phyloP scores from a whole-genome alignment of 352 stramenopile species.

The Saprolegnia diclina region DNA sequence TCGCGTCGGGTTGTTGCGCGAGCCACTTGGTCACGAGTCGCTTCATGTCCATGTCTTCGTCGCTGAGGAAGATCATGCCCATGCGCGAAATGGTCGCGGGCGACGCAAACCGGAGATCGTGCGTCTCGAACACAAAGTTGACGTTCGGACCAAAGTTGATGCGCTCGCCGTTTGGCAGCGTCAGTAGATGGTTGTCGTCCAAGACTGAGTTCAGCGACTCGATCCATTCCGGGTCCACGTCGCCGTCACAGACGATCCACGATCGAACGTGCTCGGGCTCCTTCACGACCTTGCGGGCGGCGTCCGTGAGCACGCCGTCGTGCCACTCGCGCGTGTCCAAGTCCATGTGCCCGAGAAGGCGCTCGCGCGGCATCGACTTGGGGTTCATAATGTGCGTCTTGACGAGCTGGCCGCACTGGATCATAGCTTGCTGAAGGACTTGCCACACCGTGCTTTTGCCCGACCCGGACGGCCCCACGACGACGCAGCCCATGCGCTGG shows the following conservation, averaged over 20 bases:
- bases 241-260: constrained; percentile 95
- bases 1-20: constrained; percentile 45
- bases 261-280: constrained; percentile 82
- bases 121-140: constrained; percentile 96
- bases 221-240: constrained; percentile 96
- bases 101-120: constrained; percentile 91
- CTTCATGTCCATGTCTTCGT: constrained; percentile 84
- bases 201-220: constrained; percentile 94
- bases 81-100: constrained; percentile 95
- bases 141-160: constrained; percentile 94
- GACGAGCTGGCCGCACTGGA: constrained; percentile 76
- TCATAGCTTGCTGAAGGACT: constrained; percentile 84
- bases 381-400: constrained; percentile 96
- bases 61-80: constrained; percentile 95
- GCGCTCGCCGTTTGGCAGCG: constrained; percentile 92
- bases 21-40: constrained; percentile 80
- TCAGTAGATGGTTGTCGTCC: constrained; percentile 95
- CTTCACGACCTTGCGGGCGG: constrained; percentile 87
- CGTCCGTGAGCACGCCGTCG: constrained; percentile 92
- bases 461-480: constrained; percentile 89
- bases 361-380: constrained; percentile 91
- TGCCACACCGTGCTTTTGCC: constrained; percentile 94
- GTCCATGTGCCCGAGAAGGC: constrained; percentile 91
- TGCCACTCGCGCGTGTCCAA: constrained; percentile 93
- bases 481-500: constrained; percentile 92